phyloP scores from a whole-genome alignment of 106 monocot species.

The Alisma plantagoaquatica region DNA sequence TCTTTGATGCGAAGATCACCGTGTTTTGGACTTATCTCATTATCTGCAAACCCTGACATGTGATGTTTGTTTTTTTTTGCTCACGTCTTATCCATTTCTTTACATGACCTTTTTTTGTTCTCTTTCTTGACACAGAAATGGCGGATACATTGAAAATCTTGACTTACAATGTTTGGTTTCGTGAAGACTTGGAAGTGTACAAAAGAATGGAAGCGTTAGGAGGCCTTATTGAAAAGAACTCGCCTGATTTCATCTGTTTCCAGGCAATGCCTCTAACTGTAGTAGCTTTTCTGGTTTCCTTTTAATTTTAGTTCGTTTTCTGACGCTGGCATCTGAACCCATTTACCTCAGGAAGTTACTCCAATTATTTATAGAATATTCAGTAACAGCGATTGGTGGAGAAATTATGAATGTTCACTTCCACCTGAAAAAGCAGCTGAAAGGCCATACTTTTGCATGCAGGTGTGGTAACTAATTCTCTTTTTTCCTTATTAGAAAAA shows the following conservation, averaged over 20 bases:
- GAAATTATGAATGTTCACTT: conserved; percentile 61
- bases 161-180: conserved; percentile 96
- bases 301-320: too few species aligned
- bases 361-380: conserved; percentile 73
- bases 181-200: conserved; percentile 71
- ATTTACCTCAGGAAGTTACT: conserved; percentile 92
- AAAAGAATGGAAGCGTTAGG: conserved; percentile 85
- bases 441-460: conserved; percentile 85
- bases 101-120: too few species aligned
- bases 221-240: conserved; percentile 46
- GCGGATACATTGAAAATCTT: conserved; percentile 33
- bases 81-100: too few species aligned
- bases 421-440: conserved; percentile 18
- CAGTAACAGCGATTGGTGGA: conserved; percentile 68
- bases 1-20: too few species aligned
- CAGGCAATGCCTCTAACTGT: too few species aligned
- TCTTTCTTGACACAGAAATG: too few species aligned
- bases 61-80: too few species aligned
- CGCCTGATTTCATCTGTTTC: conserved; percentile 79
- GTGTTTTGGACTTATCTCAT: too few species aligned
- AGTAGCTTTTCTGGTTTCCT: too few species aligned
- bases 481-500: too few species aligned
- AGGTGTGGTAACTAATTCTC: conserved; percentile 52
- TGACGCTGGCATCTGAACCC: too few species aligned
- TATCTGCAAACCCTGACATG: too few species aligned